Evolutionary conservation across 495 filamentous ascomycete species (phyloP), one percentile per base, ranked within the genome.

Genomic region (Tuber brumale): DNA sequence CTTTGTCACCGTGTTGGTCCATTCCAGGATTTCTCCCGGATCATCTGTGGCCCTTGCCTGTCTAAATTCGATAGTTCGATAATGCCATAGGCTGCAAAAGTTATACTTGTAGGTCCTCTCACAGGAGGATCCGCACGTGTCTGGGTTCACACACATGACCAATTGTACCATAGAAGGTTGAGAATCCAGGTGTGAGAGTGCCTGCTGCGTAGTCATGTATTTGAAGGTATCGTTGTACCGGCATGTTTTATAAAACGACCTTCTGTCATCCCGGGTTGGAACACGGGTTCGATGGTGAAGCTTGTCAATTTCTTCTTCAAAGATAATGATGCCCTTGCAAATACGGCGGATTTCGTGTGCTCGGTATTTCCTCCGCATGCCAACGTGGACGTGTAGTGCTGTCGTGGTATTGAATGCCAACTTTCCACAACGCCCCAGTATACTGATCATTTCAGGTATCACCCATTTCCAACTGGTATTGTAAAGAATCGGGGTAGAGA

Each of bases 1-100:
- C 51, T 31, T 69, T 27, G 72, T 66, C 2, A 71, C 18, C 37
- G 31, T 75, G 19, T 14, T 3, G 19, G 79, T 42, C 76, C 76
- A 79, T n/a, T 46, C 2, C 1, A 75, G 31, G 6, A 61, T 72
- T 41, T 45, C 8, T 4, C 12, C 21, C 0, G 39, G 70, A 27
- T 79, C 70, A 21, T 5, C 12, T 4, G 70, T 70, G 1, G 45
- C 76, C 21, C 41, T 23, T 31, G 76, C 73, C 45, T 80, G 78
- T 27, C 76, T 70, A 37, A 80, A 80, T 39, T 80, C 78, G 7
- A 79, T n/a, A 1, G 73, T 79, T 3, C 23, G 35, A 16, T 70
- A 73, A 19, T 23, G 14, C n/a, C 0, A 35, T 1, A 70, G 21
- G 35, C 48, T 46, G 16, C 37, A 61, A 43, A 80, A 57, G 35